Base-by-base conservation (phyloP, 2,329 filamentous ascomycete species). In the Graphium sp. region DNA sequence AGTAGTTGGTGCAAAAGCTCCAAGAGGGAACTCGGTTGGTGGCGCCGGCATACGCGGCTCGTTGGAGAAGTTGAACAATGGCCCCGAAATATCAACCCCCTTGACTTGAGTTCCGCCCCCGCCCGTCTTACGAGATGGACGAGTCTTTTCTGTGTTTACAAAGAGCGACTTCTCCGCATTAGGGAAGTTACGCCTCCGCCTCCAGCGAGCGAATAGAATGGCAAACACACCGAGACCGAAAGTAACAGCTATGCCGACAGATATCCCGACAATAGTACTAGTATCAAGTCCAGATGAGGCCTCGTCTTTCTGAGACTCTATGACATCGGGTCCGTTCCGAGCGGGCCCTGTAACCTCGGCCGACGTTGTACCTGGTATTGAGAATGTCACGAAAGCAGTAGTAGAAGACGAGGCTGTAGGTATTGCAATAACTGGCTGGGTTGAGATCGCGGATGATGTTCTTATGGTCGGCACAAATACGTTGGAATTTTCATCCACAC, bases 211-310 rank as follows among this genome's bases (percentile, higher is more conserved):
- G 10, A 64, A 31, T 6, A 66, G 38, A 15, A 70, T 55, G 9
- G 64, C 41, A 5, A 52, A 53, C 17, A 68, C 39, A 5, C 56
- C 61, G 12, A 74, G 38, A 5, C 57, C 45, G 4, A 60, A 48
- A 2, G 58, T 59, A 5, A 60, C 62, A 5, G 58, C 55, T 8
- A 59, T 52, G 5, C 67, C 73, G 4, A 71, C 52, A 2, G 60
- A 53, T 33, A 78, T 70, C 6, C 71, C 73, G 12, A 58, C 60
- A 26, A 75, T 57, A 35, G 72, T 63, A 4, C 48, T 48, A 6
- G 50, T 52, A 18, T 36, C 50, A 10, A 55, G 44, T 18, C 18
- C 12, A 17, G 7, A 12, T 4, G 16, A 12, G 20, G 18, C 6
- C 10, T 24, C 10, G 13, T 34, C 27, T 27, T 12, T 30, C 29